Percentiles rank a stretch among this genome's conserved stretches.
Evolutionary conservation across 257 asterid genomes (phyloP).

Genomic region (Plantago ovata): DNA sequence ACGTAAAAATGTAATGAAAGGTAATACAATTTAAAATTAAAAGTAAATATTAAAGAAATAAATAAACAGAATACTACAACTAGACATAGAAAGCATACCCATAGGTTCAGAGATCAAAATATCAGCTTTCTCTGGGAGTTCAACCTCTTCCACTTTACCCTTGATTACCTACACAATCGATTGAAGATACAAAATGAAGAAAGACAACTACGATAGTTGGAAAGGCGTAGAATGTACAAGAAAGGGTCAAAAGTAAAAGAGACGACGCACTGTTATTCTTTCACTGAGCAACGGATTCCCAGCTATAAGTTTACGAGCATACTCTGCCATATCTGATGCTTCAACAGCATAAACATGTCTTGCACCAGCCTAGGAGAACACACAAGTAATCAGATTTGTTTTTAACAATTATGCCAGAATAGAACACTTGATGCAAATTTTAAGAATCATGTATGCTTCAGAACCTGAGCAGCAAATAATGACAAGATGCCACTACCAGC

Average conservation of each 20-base stretch:
- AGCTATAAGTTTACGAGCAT: slow-evolving; percentile 81
- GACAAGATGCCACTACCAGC: slow-evolving; percentile 99
- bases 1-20: no score
- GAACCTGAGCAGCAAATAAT: slow-evolving; percentile 99
- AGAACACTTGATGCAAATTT: slow-evolving; percentile 17
- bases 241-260: not conserved
- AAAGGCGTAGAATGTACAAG: slow-evolving; percentile 11
- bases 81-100: slow-evolving; percentile 52
- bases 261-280: slow-evolving; percentile 69
- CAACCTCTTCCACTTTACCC: slow-evolving; percentile 97
- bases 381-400: slow-evolving; percentile 18
- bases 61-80: not conserved
- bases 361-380: slow-evolving; percentile 78
- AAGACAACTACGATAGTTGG: slow-evolving; percentile 8
- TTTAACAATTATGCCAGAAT: slow-evolving; percentile 18
- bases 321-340: slow-evolving; percentile 98
- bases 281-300: slow-evolving; percentile 77
- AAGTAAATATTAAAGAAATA: not conserved
- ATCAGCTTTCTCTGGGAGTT: slow-evolving; percentile 93
- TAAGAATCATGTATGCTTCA: slow-evolving; percentile 10
- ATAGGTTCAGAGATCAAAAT: slow-evolving; percentile 97
- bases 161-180: slow-evolving; percentile 62
- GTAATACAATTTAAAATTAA: no score
- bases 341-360: slow-evolving; percentile 98
- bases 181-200: slow-evolving; percentile 17